Evolutionary conservation across 768 basidiomycete genomes (phyloP), one percentile per base, ranked within the genome.

Genomic region (Mycena rebaudengoi): DNA sequence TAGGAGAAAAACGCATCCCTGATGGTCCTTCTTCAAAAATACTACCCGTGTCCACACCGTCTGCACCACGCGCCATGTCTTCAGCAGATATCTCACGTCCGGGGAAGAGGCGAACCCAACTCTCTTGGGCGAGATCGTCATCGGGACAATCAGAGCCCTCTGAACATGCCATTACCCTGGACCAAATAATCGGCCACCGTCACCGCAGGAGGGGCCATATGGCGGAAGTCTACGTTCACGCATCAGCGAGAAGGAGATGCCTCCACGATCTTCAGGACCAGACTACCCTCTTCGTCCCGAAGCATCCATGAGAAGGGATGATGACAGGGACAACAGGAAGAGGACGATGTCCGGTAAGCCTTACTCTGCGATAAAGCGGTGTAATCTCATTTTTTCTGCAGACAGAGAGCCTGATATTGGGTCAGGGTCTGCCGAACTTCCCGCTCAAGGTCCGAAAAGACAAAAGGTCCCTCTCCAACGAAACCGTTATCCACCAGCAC

Each of bases 1-100:
- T 79, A 45, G 74, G 70, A 44, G 89, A 90, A 65, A 89, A 88
- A 71, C 84, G 86, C 49, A 72, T 79, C 50, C 81, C 83, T 7
- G 89, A 90, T 8, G 83, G 82, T 10, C 85, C 75, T 14, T 72
- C 78, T 25, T 72, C 77, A 16, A 87, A 87, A 72, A 72, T 76
- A 21, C 74, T 87, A 33, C 86, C 88, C 12, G 80, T 88, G 11
- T 84, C 77, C 39, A 86, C 87, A 5, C 90, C 90, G 20, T 91
- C 89, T 39, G 91, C 83, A 8, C 91, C 91, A 8, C 83, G 91
- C 67, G 88, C 89, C 4, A 91, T 91, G 90, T 84, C 87, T 18
- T 77, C 82, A 16, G 74, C 74, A 43, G 85, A 87, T 45, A 62
- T 75, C 28, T 70, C 79, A 12, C 79, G 85, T 62, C 69, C 71